Evolutionary conservation across 257 asterid genomes (phyloP).

Genomic region (Solanum neorickii): DNA sequence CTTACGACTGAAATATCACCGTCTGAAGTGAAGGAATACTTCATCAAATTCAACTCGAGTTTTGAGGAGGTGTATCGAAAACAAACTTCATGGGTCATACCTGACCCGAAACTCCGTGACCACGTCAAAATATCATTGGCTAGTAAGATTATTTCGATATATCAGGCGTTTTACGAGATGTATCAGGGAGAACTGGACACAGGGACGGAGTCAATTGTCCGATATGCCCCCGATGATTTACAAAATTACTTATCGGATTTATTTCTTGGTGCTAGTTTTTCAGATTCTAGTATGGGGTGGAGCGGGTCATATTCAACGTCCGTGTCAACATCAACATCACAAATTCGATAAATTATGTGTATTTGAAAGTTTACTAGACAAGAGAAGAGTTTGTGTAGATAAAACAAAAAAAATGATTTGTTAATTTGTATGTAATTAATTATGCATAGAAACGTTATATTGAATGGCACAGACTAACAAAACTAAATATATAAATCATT

Average conservation of each 20-base stretch:
- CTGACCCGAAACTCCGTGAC: constrained; percentile 39
- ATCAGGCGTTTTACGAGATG: constrained; percentile 25
- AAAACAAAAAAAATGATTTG: not conserved
- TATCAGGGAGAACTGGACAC: not conserved
- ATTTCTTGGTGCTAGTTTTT: constrained; percentile 15
- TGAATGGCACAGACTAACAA: not conserved
- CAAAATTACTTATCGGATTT: constrained; percentile 55
- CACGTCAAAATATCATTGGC: constrained; percentile 24
- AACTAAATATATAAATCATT: not conserved
- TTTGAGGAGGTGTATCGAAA: constrained; percentile 38
- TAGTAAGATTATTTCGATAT: constrained; percentile 20
- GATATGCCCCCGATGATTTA: constrained; percentile 74
- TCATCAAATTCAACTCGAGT: constrained; percentile 22
- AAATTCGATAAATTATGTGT: not conserved
- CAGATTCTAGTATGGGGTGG: constrained; percentile 9
- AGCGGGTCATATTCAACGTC: not conserved
- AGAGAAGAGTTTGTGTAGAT: not conserved
- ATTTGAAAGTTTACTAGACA: not conserved
- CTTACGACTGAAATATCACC: constrained; percentile 27
- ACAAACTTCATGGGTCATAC: constrained; percentile 56
- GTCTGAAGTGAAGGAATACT: constrained; percentile 13
- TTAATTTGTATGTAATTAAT: not conserved
- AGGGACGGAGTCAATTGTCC: constrained; percentile 29
- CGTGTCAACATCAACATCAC: not conserved
- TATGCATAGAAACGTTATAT: not conserved